Evolutionary conservation across 805 yeast species (phyloP).

Genomic region (Candida incommunis): DNA sequence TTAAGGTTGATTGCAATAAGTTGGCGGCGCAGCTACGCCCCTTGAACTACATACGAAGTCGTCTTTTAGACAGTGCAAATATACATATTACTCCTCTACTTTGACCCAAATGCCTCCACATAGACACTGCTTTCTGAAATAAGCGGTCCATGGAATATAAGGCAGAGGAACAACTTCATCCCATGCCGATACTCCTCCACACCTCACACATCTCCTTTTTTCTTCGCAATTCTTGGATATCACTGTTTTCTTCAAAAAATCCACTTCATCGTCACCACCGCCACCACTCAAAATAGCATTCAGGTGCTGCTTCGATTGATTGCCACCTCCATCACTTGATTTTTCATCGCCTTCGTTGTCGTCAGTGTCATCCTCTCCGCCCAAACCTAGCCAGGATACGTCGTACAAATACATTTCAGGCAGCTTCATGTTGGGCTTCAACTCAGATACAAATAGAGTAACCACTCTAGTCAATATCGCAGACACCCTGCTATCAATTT

Average conservation of each 20-base stretch:
- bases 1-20: background rate
- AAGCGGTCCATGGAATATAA: slow-evolving; percentile 37
- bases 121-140: slow-evolving; percentile 56
- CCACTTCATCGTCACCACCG: slow-evolving; percentile 9
- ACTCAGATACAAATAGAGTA: slow-evolving; percentile 31
- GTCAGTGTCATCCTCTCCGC: slow-evolving; percentile 7
- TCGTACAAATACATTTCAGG: slow-evolving; percentile 45
- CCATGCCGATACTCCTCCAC: slow-evolving; percentile 32
- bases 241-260: slow-evolving; percentile 19
- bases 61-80: too few species aligned
- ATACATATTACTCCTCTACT: background rate
- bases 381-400: slow-evolving; percentile 43
- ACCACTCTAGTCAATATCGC: slow-evolving; percentile 24
- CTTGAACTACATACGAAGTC: too few species aligned
- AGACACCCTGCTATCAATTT: slow-evolving; percentile 29
- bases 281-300: background rate
- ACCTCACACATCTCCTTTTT: slow-evolving; percentile 33
- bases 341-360: background rate
- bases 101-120: slow-evolving; percentile 56
- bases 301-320: background rate
- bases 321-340: background rate
- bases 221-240: slow-evolving; percentile 16
- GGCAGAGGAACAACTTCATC: slow-evolving; percentile 23
- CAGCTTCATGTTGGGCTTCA: slow-evolving; percentile 31
- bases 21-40: background rate